These are phyloP conservation scores for Pyrenochaeta sp. DNA, from an alignment of 2,329 filamentous ascomycete species.

Conservation along the genomic window DNA sequence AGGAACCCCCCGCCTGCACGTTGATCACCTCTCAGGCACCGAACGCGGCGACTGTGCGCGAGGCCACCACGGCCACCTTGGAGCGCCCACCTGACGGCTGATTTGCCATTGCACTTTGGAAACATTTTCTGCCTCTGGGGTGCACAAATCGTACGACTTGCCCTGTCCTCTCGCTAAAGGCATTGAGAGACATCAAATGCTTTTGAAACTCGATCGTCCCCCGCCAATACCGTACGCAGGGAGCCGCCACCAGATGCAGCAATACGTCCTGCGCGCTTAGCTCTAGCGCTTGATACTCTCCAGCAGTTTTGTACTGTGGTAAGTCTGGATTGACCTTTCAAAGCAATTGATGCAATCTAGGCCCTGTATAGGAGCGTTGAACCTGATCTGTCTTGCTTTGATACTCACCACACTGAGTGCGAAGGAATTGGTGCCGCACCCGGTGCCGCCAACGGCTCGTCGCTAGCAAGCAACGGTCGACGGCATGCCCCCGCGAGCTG, in stretches of 20 bases:
- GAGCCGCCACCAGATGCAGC: too few relatives aligned
- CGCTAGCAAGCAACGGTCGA: conserved; percentile 10
- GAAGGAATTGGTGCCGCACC: too few relatives aligned
- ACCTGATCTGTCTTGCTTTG: too few relatives aligned
- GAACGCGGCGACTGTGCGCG: conserved; percentile 24
- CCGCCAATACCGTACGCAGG: conserved; percentile 4
- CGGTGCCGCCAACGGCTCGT: conserved; percentile 13
- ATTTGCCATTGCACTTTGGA: conserved; percentile 29
- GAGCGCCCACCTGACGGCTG: conserved; percentile 26
- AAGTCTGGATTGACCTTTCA: too few relatives aligned
- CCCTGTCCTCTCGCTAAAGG: neutral
- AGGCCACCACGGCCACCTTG: conserved; percentile 1
- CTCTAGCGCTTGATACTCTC: too few relatives aligned
- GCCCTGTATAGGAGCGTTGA: too few relatives aligned
- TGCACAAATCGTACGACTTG: conserved; percentile 30
- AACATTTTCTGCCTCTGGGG: conserved; percentile 17
- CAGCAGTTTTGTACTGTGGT: too few relatives aligned
- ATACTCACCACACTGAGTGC: too few relatives aligned
- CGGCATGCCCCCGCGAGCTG: neutral
- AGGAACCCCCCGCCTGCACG: conserved; percentile 11
- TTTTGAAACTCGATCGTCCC: conserved; percentile 18
- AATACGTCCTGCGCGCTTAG: too few relatives aligned
- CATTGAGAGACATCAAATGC: neutral
- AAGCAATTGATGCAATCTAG: too few relatives aligned
- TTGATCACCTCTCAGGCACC: conserved; percentile 11